phyloP scores from a whole-genome alignment of 768 basidiomycete genomes.

The Neoboletus magnificus region DNA sequence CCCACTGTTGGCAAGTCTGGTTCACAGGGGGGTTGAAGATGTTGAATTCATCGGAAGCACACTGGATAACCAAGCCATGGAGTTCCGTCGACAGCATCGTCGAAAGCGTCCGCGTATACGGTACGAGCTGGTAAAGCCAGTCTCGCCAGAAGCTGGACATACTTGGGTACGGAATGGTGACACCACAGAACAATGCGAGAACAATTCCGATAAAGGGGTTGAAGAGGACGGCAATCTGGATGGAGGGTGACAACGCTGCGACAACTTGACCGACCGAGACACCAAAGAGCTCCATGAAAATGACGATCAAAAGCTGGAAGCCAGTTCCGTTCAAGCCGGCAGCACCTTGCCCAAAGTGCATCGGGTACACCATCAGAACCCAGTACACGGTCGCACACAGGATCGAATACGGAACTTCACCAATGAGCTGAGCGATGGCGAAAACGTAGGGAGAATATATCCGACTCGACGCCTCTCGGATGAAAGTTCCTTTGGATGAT shows the following conservation, averaged over 20 bases:
- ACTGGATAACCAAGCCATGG: constrained; percentile 61
- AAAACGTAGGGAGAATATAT: constrained; percentile 88
- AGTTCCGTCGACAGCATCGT: constrained; percentile 79
- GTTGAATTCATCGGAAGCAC: constrained; percentile 67
- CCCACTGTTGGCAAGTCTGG: constrained; percentile 73
- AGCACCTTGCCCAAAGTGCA: constrained; percentile 62
- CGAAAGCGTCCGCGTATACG: constrained; percentile 66
- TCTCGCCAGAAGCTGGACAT: constrained; percentile 65
- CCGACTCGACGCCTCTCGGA: constrained; percentile 69
- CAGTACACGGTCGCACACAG: constrained; percentile 74
- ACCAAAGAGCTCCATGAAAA: constrained; percentile 69
- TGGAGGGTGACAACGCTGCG: constrained; percentile 70
- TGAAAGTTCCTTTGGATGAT: constrained; percentile 34
- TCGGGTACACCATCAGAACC: constrained; percentile 70
- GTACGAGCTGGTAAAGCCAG: constrained; percentile 75
- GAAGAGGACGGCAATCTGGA: constrained; percentile 76
- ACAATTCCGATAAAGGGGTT: constrained; percentile 71
- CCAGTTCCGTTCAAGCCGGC: constrained; percentile 61
- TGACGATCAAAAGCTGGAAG: constrained; percentile 65
- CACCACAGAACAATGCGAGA: constrained; percentile 75
- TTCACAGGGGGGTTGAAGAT: constrained; percentile 70
- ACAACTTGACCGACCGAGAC: constrained; percentile 75
- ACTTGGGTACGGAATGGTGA: constrained; percentile 67
- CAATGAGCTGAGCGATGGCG: constrained; percentile 74
- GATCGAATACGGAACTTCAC: constrained; percentile 76